Evolutionary conservation across 164 flowering plant species (phyloP).

Genomic region (Paratinospora sagittata): DNA sequence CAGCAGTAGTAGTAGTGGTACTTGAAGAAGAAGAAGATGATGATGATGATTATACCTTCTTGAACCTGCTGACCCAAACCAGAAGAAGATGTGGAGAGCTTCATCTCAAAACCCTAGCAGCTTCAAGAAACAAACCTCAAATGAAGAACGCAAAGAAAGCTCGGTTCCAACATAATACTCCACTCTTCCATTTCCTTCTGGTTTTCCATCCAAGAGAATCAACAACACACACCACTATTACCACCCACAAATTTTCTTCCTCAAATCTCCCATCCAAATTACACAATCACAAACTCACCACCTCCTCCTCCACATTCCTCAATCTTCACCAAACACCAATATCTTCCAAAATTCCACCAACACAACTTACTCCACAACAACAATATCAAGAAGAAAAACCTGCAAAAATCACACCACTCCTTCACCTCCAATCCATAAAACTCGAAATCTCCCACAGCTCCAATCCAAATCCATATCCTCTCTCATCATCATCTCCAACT

Average conservation of each 20-base stretch:
- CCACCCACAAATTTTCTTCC: neutral
- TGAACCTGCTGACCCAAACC: constrained; percentile 49
- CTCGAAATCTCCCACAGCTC: neutral
- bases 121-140: constrained; percentile 1
- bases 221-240: neutral
- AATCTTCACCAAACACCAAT: too few relatives aligned
- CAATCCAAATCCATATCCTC: neutral
- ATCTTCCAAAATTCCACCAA: neutral
- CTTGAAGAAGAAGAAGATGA: neutral
- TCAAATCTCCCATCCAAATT: too few relatives aligned
- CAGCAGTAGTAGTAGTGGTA: too few relatives aligned
- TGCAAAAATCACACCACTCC: neutral
- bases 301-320: too few relatives aligned
- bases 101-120: constrained; percentile 18
- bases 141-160: neutral
- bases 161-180: neutral
- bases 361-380: neutral
- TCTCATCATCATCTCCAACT: neutral
- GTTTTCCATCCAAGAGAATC: neutral
- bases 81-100: constrained; percentile 32
- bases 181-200: constrained; percentile 1
- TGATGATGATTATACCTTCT: constrained; percentile 36
- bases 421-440: neutral
- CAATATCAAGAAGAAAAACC: neutral
- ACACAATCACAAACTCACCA: too few relatives aligned